phyloP scores from a whole-genome alignment of 139 green algal species.

The Haematococcus sp. region DNA sequence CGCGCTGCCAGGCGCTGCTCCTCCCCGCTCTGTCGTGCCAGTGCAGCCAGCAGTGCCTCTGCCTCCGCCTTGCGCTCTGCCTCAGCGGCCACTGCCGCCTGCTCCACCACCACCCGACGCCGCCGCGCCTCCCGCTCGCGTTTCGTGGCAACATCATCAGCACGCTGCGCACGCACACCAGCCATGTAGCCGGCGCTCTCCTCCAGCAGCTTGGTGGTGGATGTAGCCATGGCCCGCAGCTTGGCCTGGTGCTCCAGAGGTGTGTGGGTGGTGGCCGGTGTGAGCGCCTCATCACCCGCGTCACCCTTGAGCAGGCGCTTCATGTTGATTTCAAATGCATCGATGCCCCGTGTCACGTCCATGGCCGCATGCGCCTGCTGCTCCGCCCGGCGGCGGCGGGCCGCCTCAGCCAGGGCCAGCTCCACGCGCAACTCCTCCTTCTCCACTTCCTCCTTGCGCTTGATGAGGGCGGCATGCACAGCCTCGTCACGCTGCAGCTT shows the following conservation, averaged over 20 bases:
- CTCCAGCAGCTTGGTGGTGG: constrained; percentile 41
- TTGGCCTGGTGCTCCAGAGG: constrained; percentile 52
- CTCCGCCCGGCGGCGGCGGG: constrained; percentile 22
- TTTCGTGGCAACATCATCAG: constrained; percentile 53
- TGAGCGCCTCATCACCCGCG: constrained; percentile 1
- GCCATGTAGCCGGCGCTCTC: constrained; percentile 18
- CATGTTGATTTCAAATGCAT: constrained; percentile 75
- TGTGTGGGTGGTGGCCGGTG: constrained; percentile 16
- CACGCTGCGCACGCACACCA: constrained; percentile 17
- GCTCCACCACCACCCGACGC: constrained; percentile 51
- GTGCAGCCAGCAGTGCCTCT: constrained; percentile 45
- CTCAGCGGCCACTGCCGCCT: constrained; percentile 34
- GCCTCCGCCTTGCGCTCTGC: constrained; percentile 38
- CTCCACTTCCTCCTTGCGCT: constrained; percentile 51
- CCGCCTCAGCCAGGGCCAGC: constrained; percentile 52
- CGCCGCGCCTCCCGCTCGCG: constrained; percentile 60
- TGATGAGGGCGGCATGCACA: constrained; percentile 45
- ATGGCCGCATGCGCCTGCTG: constrained; percentile 32
- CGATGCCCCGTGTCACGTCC: constrained; percentile 61
- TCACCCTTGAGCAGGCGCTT: constrained; percentile 49
- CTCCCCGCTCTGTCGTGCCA: constrained; percentile 46
- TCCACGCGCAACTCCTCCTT: constrained; percentile 63
- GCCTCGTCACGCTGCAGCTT: constrained; percentile 45
- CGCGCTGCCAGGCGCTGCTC: constrained; percentile 54
- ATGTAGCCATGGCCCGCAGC: constrained; percentile 38